Percentiles rank a stretch among this genome's conserved stretches.
phyloP scores from a whole-genome alignment of 1,139 yeast genomes.

The Debaryomyces udenii region DNA sequence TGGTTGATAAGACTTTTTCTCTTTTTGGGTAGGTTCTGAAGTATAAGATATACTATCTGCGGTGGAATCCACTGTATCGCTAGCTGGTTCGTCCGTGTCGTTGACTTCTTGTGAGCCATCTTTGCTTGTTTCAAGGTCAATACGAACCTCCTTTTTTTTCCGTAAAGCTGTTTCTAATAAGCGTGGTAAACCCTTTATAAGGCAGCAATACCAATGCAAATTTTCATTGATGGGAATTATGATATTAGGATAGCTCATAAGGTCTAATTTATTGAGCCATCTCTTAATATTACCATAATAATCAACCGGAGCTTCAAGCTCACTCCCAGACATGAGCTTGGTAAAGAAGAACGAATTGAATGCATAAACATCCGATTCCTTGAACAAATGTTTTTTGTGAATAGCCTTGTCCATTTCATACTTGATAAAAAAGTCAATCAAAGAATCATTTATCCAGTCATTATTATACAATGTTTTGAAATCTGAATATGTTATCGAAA shows the following conservation, averaged over 20 bases:
- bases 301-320: constrained; percentile 22
- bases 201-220: constrained; percentile 87
- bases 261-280: constrained; percentile 77
- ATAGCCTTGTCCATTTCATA: constrained; percentile 53
- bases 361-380: constrained; percentile 49
- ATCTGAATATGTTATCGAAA: constrained; percentile 60
- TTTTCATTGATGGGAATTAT: constrained; percentile 82
- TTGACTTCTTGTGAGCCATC: background rate
- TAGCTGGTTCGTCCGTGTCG: background rate
- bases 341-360: constrained; percentile 87
- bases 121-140: background rate
- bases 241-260: constrained; percentile 62
- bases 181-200: constrained; percentile 53
- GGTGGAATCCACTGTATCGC: background rate
- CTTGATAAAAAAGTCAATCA: constrained; percentile 71
- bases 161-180: constrained; percentile 24
- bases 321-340: constrained; percentile 48
- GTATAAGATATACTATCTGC: background rate
- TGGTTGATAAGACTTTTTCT: constrained; percentile 26
- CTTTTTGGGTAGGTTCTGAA: background rate
- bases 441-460: constrained; percentile 76
- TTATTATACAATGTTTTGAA: constrained; percentile 68
- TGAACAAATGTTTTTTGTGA: constrained; percentile 20
- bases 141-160: constrained; percentile 1
- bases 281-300: constrained; percentile 68